Base-by-base conservation (phyloP, 495 filamentous ascomycete genomes). In the Penicillium lagena region DNA sequence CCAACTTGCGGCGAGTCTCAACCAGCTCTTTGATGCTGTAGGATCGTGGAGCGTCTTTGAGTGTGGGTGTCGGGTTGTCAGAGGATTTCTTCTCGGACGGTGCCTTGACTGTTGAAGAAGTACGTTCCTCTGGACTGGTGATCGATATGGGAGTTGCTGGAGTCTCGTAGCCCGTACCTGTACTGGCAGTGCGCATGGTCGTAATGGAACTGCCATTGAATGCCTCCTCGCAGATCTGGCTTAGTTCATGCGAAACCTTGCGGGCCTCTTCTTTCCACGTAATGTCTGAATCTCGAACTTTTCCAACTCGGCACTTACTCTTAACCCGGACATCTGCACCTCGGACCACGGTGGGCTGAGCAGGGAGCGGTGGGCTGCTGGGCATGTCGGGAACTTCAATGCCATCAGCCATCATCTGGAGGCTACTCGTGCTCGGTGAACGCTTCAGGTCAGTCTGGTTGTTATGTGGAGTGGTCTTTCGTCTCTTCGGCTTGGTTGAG, bases 181-280 rank as follows among this genome's bases (percentile, higher is more conserved):
- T 71, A 14, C 67, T 74, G 8, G 61, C 63, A 4, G 71, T 64
- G 8, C 70, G 64, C 9, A 55, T 66, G 2, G 73, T 78, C 1
- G 75, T 68, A 0, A 85, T 56, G 0, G 82, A 82, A 30, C 78
- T 81, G 17, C 81, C 77, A 51, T 87, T 89, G 64, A 96, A 96
- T 1, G 89, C 89, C 50, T 89, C 87, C 47, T 86, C 82, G 50
- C 80, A 83, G n/a, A 82, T 76, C 49, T 80, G 77, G 45, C 78
- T 77, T 12, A 86, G 72, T 47, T 86, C 82, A 22, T 72, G 71
- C 15, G 82, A 85, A n/a, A 82, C 77, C 50, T 82, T 78, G 8
- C 82, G 66, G 22, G 80, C 73, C 43, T 85, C 82, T 36, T 76
- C 79, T 41, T 65, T 74, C 64, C 79, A 80, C n/a, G 72, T 64